These are phyloP conservation scores for Alternaria tenuissima DNA, from an alignment of 2,329 filamentous ascomycete species.

Conservation along the genomic window DNA sequence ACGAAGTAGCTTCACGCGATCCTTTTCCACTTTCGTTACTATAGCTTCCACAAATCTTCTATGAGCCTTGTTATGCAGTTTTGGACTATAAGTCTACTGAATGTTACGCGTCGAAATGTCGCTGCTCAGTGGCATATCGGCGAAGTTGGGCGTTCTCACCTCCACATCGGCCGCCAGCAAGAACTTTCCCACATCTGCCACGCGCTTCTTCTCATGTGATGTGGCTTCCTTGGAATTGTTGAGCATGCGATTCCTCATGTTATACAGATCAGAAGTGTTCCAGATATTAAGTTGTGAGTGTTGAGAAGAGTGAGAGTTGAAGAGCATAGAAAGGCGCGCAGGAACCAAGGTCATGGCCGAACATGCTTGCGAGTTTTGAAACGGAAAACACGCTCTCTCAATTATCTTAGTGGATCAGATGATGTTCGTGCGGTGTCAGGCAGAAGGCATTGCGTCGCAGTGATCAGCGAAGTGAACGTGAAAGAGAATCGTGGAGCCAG, in stretches of 20 bases:
- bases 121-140: not conserved
- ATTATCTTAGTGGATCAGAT: not conserved
- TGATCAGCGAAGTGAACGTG: not conserved
- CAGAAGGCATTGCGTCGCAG: not conserved
- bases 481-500: not conserved
- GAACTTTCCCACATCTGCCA: not conserved
- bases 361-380: not conserved
- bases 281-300: not conserved
- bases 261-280: not conserved
- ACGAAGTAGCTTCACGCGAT: not conserved
- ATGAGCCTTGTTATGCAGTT: not conserved
- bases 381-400: not conserved
- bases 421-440: not conserved
- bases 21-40: not conserved
- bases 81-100: not conserved
- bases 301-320: not conserved
- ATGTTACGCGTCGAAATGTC: not conserved
- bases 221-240: too few relatives aligned
- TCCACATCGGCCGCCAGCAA: not conserved
- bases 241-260: not conserved
- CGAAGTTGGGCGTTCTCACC: not conserved
- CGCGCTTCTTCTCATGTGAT: fast-evolving
- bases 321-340: not conserved
- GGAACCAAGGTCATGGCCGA: fast-evolving
- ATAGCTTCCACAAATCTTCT: not conserved